Percentiles rank a stretch among this genome's conserved stretches.
Conservation (phyloP, 768 basidiomycete species). For the Strobilomyces echinocephalus region DNA sequence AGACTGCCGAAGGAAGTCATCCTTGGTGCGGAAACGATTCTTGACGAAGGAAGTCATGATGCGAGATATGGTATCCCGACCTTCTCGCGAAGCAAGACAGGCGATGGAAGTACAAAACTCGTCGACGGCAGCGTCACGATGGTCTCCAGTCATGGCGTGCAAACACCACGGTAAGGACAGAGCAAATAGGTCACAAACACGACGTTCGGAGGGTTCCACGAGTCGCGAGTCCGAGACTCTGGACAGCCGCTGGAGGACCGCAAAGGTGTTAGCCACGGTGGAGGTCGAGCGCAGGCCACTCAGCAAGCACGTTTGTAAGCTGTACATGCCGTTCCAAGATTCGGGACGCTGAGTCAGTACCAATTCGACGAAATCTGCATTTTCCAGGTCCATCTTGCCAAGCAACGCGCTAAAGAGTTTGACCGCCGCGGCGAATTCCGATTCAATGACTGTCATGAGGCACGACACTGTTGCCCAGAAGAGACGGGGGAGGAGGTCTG, state of each 20-base stretch:
- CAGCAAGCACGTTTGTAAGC: constrained; percentile 66
- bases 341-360: constrained; percentile 62
- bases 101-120: constrained; percentile 73
- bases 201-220: constrained; percentile 65
- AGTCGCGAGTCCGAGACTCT: constrained; percentile 58
- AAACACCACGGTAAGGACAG: constrained; percentile 85
- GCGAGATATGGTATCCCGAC: constrained; percentile 72
- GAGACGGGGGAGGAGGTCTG: constrained; percentile 67
- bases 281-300: constrained; percentile 75
- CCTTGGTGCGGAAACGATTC: constrained; percentile 81
- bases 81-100: constrained; percentile 64
- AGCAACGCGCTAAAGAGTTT: constrained; percentile 63
- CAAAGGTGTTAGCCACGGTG: constrained; percentile 64
- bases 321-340: constrained; percentile 63
- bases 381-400: constrained; percentile 64
- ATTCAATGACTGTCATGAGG: constrained; percentile 76
- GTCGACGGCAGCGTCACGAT: constrained; percentile 53
- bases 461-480: constrained; percentile 86
- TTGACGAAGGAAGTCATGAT: constrained; percentile 90
- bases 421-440: constrained; percentile 69
- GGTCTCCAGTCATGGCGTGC: constrained; percentile 66
- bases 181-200: constrained; percentile 79
- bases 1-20: constrained; percentile 90
- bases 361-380: constrained; percentile 61
- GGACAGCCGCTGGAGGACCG: constrained; percentile 58